A percentile compares a stretch with the other conserved stretches of the same genome.
phyloP scores from a whole-genome alignment of 768 basidiomycete species.

The Russula abietina region DNA sequence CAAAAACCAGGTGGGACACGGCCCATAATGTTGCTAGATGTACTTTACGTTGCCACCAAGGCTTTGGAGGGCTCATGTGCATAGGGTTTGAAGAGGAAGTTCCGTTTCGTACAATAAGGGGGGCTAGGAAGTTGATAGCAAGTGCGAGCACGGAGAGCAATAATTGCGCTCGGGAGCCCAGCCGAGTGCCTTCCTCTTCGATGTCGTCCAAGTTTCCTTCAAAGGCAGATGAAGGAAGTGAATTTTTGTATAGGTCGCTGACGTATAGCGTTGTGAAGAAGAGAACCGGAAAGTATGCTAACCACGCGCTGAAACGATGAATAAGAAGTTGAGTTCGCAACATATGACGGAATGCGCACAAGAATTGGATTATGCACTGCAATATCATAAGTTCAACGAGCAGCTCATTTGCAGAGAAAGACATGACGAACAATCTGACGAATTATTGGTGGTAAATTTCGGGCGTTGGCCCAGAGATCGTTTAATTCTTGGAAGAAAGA shows the following conservation, averaged over 20 bases:
- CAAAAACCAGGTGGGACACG: constrained; percentile 66
- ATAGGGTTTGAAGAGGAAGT: constrained; percentile 1
- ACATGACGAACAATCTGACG: constrained; percentile 38
- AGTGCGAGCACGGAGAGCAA: constrained; percentile 69
- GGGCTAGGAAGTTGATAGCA: constrained; percentile 59
- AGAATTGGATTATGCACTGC: constrained; percentile 76
- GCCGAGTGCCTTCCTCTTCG: constrained; percentile 68
- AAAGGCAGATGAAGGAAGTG: constrained; percentile 31
- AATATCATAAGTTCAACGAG: constrained; percentile 1
- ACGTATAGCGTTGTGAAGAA: constrained; percentile 88
- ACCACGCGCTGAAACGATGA: constrained; percentile 51
- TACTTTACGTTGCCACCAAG: constrained; percentile 36
- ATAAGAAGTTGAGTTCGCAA: constrained; percentile 2
- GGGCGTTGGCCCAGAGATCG: constrained; percentile 67
- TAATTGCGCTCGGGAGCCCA: constrained; percentile 81
- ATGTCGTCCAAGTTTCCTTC: constrained; percentile 32
- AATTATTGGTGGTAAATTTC: constrained; percentile 41
- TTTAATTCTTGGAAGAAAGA: constrained; percentile 43
- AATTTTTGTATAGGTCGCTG: constrained; percentile 72
- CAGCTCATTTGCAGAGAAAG: not conserved
- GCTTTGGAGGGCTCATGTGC: constrained; percentile 4
- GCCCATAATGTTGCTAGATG: constrained; percentile 75
- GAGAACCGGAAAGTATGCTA: constrained; percentile 89
- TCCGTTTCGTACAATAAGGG: constrained; percentile 44
- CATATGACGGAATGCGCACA: constrained; percentile 37